Percentiles rank a stretch among this genome's conserved stretches.
phyloP scores from a whole-genome alignment of 2,329 filamentous ascomycete species.

The Emergomyces orientalis region DNA sequence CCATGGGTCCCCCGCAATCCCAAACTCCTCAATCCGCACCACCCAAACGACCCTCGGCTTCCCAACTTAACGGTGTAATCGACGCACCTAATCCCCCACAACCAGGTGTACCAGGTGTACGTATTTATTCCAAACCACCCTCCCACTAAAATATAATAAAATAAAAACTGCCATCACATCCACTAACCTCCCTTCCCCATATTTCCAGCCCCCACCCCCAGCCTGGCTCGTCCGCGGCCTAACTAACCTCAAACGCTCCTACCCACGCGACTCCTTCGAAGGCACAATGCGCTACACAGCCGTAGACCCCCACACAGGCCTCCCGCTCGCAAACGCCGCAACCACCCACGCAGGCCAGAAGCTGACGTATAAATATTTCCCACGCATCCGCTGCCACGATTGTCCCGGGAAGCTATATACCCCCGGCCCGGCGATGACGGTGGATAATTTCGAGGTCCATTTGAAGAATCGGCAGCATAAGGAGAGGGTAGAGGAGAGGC shows the following conservation, averaged over 20 bases:
- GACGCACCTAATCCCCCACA: constrained; percentile 37
- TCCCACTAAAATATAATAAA: constrained; percentile 10
- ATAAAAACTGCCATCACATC: too few species aligned
- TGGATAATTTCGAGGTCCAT: constrained; percentile 88
- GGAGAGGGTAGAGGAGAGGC: constrained; percentile 54
- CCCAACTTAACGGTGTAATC: constrained; percentile 36
- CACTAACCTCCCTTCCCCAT: constrained; percentile 1
- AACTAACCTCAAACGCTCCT: constrained; percentile 56
- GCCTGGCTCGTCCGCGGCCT: constrained; percentile 72
- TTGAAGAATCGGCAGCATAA: constrained; percentile 75
- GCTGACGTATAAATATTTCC: constrained; percentile 72
- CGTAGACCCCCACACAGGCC: constrained; percentile 62
- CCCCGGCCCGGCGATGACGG: constrained; percentile 72
- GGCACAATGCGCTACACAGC: constrained; percentile 83
- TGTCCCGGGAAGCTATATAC: constrained; percentile 93
- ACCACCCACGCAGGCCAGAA: constrained; percentile 46
- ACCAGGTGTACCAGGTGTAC: constrained; percentile 36
- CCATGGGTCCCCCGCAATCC: constrained; percentile 22
- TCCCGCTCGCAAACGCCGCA: constrained; percentile 44
- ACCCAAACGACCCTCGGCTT: constrained; percentile 24
- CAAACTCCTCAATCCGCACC: constrained; percentile 16
- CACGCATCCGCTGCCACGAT: constrained; percentile 82
- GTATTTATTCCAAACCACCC: constrained; percentile 23
- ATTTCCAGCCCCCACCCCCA: constrained; percentile 65
- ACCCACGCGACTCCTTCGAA: constrained; percentile 78